phyloP scores from a whole-genome alignment of 139 green algal species.

The Edaphochlamys debaryana region DNA sequence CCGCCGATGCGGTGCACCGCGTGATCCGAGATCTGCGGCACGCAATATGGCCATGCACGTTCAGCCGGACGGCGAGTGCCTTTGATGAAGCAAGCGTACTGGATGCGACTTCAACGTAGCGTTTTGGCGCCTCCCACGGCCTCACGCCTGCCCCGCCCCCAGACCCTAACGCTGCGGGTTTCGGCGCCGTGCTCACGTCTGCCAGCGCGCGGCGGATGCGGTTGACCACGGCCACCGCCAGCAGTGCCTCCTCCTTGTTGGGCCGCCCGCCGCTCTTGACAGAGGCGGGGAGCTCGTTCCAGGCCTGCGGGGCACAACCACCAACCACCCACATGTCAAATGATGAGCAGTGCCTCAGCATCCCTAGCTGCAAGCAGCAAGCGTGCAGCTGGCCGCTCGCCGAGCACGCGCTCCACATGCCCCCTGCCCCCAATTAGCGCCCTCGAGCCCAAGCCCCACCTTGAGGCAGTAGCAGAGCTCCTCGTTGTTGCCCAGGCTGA shows the following conservation, averaged over 20 bases:
- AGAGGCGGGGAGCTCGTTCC: slow-evolving; percentile 75
- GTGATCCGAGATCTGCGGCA: slow-evolving; percentile 63
- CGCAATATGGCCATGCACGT: too few relatives aligned
- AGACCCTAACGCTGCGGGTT: too few relatives aligned
- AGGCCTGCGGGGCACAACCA: slow-evolving; percentile 84
- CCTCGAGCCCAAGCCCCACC: too few relatives aligned
- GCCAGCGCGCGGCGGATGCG: slow-evolving; percentile 84
- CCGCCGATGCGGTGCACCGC: slow-evolving; percentile 66
- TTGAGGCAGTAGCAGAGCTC: slow-evolving; percentile 98
- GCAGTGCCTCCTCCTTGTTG: slow-evolving; percentile 87
- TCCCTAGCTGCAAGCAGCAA: neutral
- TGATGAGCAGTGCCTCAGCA: neutral
- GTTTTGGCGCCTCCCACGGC: too few relatives aligned
- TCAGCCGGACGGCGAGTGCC: too few relatives aligned
- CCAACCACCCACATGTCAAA: neutral
- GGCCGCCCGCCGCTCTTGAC: slow-evolving; percentile 71
- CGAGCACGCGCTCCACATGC: too few relatives aligned
- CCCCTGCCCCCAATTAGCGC: too few relatives aligned
- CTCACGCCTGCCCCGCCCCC: too few relatives aligned
- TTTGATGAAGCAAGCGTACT: too few relatives aligned
- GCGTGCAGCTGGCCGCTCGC: too few relatives aligned
- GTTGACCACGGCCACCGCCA: slow-evolving; percentile 90
- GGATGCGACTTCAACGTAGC: too few relatives aligned
- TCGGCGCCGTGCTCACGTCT: slow-evolving; percentile 46
- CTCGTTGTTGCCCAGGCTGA: slow-evolving; percentile 93